Evolutionary conservation across 805 yeast genomes (phyloP).

Genomic region (Candida insectorum): DNA sequence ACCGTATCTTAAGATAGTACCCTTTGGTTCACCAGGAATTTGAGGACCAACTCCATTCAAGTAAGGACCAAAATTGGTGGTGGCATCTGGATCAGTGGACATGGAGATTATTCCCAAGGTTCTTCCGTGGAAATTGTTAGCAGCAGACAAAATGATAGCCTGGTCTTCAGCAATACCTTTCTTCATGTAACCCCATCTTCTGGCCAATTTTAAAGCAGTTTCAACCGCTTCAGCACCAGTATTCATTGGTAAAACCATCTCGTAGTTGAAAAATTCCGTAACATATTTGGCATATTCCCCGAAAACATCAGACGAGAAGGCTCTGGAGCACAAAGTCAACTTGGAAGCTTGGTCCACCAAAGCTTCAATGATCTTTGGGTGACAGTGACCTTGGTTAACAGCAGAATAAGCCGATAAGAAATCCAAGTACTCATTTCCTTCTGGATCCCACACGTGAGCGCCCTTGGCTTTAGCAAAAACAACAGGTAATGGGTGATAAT

Average conservation of each 20-base stretch:
- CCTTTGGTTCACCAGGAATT: conserved; percentile 68
- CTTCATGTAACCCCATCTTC: conserved; percentile 94
- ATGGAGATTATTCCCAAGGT: conserved; percentile 92
- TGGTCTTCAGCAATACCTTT: conserved; percentile 81
- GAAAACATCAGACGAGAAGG: conserved; percentile 85
- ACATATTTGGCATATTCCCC: conserved; percentile 83
- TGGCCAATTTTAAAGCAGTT: conserved; percentile 87
- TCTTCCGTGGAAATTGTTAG: conserved; percentile 94
- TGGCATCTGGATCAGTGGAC: conserved; percentile 95
- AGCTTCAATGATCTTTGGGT: conserved; percentile 85
- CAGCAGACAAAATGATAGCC: conserved; percentile 85
- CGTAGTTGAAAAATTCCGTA: conserved; percentile 87
- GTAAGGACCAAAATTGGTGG: conserved; percentile 86
- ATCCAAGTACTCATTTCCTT: conserved; percentile 90
- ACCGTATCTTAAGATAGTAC: conserved; percentile 72
- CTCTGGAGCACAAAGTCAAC: conserved; percentile 86
- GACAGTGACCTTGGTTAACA: conserved; percentile 97
- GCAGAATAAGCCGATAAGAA: conserved; percentile 95
- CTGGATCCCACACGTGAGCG: conserved; percentile 97
- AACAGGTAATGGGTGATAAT: conserved; percentile 95
- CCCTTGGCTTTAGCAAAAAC: conserved; percentile 85
- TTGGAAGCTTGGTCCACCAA: conserved; percentile 81
- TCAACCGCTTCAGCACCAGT: conserved; percentile 99
- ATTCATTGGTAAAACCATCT: conserved; percentile 94
- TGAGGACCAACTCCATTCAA: conserved; percentile 78